Evolutionary conservation across 805 yeast genomes (phyloP), one percentile per base, ranked within the genome.

Genomic region (Saturnispora saitoi): DNA sequence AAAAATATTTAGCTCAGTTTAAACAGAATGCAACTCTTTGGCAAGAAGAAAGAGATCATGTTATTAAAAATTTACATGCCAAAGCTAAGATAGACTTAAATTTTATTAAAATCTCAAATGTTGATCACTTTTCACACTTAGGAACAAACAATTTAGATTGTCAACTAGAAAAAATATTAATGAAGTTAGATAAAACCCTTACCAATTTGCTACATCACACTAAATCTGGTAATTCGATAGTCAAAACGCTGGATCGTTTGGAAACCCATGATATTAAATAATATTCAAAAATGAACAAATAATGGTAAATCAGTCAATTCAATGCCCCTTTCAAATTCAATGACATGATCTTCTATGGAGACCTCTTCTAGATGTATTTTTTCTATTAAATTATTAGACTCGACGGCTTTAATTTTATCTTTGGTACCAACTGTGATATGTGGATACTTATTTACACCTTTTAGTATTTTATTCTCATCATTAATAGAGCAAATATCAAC

Each of bases 401-500:
- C 75, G 22, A 68, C 60, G 0, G 93, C 80, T 45, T 63, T 68
- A 3, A 75, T 68, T 0, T 64, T 64, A 0, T 68, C 67, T 1
- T 68, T 56, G 0, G 86, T 76, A 0, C 90, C 95, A 12, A 87
- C 58, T 0, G 97, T 90, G 39, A 89, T 75, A 60, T 90, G 97
- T 0, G 83, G 70, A 51, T 63, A 61, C 46, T 65, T 61, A 49
- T 79, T 77, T 0, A 71, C 70, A 8, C 64, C 32, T 24, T 41
- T 22, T 3, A 11, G 5, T 7, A 38, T 43, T 1, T 44, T 54
- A 1, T 46, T 42, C 0, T 32, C 42, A 29, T 52, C 32, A 14
- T 22, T 17, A 40, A 60, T 43, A 7, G 53, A 30, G 22, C 51
- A 40, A 3, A 73, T 51, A 8, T 68, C 67, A 1, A 79, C 86